Evolutionary conservation across 2,329 filamentous ascomycete species (phyloP).

Genomic region (Phyllosticta citrichinensis): DNA sequence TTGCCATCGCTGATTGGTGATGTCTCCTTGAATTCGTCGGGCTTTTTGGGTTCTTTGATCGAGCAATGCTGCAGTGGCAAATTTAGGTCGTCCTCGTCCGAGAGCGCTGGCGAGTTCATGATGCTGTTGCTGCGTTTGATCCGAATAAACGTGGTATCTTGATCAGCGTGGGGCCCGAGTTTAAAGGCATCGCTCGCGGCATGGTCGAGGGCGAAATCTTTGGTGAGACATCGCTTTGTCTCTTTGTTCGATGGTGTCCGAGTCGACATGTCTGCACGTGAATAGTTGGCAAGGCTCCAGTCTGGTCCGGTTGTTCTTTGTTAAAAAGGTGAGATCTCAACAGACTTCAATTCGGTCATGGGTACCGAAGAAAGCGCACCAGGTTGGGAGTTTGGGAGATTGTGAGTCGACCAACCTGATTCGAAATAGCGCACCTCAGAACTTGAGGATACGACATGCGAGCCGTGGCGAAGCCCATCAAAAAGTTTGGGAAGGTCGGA

Average conservation of each 20-base stretch:
- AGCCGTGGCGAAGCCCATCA: not conserved
- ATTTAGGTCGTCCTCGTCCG: not conserved
- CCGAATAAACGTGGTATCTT: not conserved
- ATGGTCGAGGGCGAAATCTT: not conserved
- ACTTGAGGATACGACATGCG: not conserved
- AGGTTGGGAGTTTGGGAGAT: not conserved
- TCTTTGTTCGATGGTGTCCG: not conserved
- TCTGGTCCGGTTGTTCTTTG: not conserved
- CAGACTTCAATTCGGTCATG: not conserved
- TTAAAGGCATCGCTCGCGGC: not conserved
- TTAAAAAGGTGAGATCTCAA: not conserved
- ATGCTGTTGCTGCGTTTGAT: not conserved
- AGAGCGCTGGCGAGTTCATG: not conserved
- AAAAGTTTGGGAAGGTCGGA: not conserved
- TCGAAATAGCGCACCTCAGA: not conserved
- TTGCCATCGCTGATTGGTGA: not conserved
- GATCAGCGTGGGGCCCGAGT: not conserved
- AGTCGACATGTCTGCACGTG: not conserved
- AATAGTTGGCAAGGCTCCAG: not conserved
- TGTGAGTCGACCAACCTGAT: not conserved
- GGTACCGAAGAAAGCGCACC: not conserved
- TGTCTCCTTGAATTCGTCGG: not conserved
- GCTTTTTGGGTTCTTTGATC: not conserved
- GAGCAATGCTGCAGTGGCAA: not conserved
- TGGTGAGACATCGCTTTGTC: not conserved